Conservation (phyloP, 129 eudicot genomes). For the Erigeron canadensis region DNA sequence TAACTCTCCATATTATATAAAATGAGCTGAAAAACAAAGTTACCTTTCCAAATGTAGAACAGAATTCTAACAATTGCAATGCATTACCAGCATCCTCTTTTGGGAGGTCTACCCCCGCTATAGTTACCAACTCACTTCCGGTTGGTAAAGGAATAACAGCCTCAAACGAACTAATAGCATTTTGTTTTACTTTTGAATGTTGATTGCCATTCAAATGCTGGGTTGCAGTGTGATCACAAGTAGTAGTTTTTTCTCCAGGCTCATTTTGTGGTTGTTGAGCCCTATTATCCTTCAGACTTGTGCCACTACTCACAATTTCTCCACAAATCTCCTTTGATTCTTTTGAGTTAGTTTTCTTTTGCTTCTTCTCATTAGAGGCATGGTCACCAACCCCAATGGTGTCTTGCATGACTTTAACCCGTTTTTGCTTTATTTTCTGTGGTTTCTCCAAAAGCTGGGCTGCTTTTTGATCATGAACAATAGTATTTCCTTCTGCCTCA, state of each 20-base stretch:
- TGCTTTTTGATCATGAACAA: conserved; percentile 8
- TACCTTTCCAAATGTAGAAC: conserved; percentile 91
- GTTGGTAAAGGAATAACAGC: conserved; percentile 47
- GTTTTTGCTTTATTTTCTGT: background rate
- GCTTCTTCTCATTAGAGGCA: conserved; percentile 16
- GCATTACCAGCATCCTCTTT: conserved; percentile 80
- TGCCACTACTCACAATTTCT: conserved; percentile 15
- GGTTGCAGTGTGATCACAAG: conserved; percentile 5
- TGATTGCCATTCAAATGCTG: conserved; percentile 12
- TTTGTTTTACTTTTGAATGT: conserved; percentile 10
- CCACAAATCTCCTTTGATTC: conserved; percentile 8
- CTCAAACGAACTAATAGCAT: conserved; percentile 18
- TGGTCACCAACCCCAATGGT: conserved; percentile 1
- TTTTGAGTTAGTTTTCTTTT: conserved; percentile 21
- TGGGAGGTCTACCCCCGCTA: conserved; percentile 60
- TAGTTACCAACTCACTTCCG: conserved; percentile 54
- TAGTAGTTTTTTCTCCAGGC: background rate
- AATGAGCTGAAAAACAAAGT: conserved; percentile 3
- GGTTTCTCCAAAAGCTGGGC: background rate
- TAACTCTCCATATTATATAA: background rate
- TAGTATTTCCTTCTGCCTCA: background rate
- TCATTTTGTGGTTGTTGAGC: conserved; percentile 24
- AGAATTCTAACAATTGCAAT: conserved; percentile 83
- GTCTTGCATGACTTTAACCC: background rate
- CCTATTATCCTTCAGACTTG: conserved; percentile 15